Percentiles rank a stretch among this genome's conserved stretches.
Conservation (phyloP, 2,329 filamentous ascomycete genomes). For the Paradendryphiella salina region DNA sequence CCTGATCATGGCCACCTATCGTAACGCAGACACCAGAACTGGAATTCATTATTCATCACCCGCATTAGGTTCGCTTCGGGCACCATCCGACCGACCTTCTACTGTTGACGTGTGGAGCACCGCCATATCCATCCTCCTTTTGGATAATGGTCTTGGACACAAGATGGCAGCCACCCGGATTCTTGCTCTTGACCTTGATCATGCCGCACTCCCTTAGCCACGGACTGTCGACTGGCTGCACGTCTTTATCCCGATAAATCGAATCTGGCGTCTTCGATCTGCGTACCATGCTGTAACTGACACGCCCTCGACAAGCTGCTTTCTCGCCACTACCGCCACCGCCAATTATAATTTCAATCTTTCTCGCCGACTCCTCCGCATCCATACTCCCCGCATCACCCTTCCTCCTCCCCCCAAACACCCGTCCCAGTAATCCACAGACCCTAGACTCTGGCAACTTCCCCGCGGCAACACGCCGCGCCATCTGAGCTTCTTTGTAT, state of each 20-base stretch:
- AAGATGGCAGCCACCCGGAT: conserved; percentile 16
- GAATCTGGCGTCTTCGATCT: conserved; percentile 3
- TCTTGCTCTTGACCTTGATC: conserved; percentile 17
- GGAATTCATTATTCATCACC: neutral
- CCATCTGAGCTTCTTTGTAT: neutral
- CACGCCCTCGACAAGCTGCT: neutral
- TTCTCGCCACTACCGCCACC: no score
- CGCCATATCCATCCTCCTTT: conserved; percentile 7
- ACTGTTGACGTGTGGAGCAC: no score
- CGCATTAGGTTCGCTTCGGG: neutral
- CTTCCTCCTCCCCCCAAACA: neutral
- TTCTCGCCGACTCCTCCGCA: neutral
- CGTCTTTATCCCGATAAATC: conserved; percentile 5
- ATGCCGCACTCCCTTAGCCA: conserved; percentile 21
- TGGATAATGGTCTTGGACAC: conserved; percentile 13
- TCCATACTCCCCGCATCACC: neutral
- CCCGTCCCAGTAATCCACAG: neutral
- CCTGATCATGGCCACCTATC: neutral
- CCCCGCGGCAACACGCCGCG: neutral
- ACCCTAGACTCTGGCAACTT: neutral
- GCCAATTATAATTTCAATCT: no score
- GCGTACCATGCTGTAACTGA: conserved; percentile 2
- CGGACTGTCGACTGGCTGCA: conserved; percentile 9
- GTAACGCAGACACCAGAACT: neutral
- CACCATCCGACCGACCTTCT: neutral